phyloP scores from a whole-genome alignment of 2,329 filamentous ascomycete species.

The Stagonosporopsis tanaceti region DNA sequence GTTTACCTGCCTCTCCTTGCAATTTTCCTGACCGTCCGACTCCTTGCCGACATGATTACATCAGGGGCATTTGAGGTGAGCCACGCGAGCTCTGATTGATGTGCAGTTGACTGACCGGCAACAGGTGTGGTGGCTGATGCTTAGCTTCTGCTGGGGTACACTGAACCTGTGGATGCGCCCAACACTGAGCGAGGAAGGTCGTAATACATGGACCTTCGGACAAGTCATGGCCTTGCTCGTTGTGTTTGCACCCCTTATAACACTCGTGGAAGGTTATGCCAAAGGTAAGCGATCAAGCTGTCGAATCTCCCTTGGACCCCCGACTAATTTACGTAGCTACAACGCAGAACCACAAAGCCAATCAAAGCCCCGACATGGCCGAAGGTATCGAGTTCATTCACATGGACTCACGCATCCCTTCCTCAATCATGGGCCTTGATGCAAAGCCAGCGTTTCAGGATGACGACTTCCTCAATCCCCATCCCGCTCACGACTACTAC shows the following conservation, averaged over 20 bases:
- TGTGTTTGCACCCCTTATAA: constrained; percentile 11
- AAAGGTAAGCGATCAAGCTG: neutral
- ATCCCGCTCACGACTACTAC: constrained; percentile 13
- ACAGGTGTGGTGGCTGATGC: constrained; percentile 19
- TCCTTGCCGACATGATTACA: constrained; percentile 10
- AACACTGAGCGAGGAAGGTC: constrained; percentile 7
- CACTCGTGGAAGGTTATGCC: constrained; percentile 11
- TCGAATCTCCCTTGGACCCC: neutral
- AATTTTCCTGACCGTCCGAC: constrained; percentile 1
- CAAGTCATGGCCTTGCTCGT: constrained; percentile 19
- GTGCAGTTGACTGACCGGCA: neutral
- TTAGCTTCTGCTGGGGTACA: constrained; percentile 15
- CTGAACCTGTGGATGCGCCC: constrained; percentile 13
- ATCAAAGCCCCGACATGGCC: neutral
- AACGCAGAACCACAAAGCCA: neutral
- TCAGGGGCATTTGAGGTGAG: constrained; percentile 18
- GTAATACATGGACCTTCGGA: constrained; percentile 18
- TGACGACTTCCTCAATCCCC: constrained; percentile 2
- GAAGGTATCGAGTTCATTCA: constrained; percentile 5
- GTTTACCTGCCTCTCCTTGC: constrained; percentile 10
- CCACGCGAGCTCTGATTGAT: neutral
- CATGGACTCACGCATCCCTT: neutral
- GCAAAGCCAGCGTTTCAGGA: neutral
- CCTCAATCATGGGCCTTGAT: neutral
- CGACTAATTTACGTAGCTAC: neutral